phyloP scores from a whole-genome alignment of 495 filamentous ascomycete species.

The Xylaria sp. region DNA sequence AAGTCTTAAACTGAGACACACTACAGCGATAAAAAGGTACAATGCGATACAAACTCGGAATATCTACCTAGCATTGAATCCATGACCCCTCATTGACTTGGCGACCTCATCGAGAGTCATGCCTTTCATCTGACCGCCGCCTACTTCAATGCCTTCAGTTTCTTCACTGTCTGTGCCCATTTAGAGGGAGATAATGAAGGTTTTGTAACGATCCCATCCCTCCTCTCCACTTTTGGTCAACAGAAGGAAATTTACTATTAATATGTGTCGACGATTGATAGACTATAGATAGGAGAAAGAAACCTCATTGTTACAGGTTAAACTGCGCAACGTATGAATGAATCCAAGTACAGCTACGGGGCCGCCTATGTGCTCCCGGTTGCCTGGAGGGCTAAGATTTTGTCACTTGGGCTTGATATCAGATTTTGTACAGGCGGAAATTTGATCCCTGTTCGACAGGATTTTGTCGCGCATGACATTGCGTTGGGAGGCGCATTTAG shows the following conservation, averaged over 20 bases:
- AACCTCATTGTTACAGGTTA: background rate
- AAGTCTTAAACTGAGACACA: conserved; percentile 31
- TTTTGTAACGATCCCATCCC: conserved; percentile 33
- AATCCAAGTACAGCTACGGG: background rate
- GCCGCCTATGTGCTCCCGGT: background rate
- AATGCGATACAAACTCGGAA: background rate
- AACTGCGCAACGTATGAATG: background rate
- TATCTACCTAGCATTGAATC: conserved; percentile 33
- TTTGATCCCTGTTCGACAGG: background rate
- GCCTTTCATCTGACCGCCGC: conserved; percentile 10
- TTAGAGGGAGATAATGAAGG: conserved; percentile 30
- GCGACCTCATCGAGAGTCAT: conserved; percentile 23
- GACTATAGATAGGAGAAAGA: background rate
- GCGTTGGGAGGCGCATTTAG: background rate
- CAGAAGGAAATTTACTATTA: background rate
- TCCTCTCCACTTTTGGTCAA: background rate
- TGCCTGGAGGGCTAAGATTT: background rate
- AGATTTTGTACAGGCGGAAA: background rate
- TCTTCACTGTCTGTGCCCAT: background rate
- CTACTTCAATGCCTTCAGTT: background rate
- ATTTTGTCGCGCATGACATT: conserved; percentile 2
- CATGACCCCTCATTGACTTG: conserved; percentile 28
- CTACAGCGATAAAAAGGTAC: background rate
- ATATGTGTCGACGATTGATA: too few species aligned
- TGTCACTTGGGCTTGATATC: background rate